Base-by-base conservation (phyloP, 257 asterid genomes). In the Plantago ovata region DNA sequence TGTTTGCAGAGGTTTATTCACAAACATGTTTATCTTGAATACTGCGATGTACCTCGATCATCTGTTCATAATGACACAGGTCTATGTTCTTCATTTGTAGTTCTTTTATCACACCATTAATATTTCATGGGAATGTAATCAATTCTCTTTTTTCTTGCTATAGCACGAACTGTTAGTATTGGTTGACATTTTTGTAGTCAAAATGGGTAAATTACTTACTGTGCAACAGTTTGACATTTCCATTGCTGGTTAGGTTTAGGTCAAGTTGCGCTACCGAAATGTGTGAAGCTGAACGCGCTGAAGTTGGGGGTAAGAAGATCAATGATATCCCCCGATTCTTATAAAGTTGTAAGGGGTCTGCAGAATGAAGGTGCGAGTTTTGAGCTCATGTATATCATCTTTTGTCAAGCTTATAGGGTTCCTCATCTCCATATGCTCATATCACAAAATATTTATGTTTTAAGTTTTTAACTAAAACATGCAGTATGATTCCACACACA, bases 221-320 rank as follows among this genome's bases (percentile, higher is more conserved):
- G 36, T 28, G 36, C 36, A 28, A 1, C 7, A 28, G 6, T 18
- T 53, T 72, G 63, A 69, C 54, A 58, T 48, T 69, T 56, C 51
- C 6, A 23, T 43, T 45, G 56, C 53, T 72, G 67, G 55, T 74
- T 23, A 71, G 67, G 55, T 74, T 23, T 56, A 80, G 95, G 82
- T 60, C 57, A 42, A 69, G 67, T 52, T 61, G 40, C 36, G 36
- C 36, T 67, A 60, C 71, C 87, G 22, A 80, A 76, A 56, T 86
- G 96, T 87, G 73, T 79, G 66, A 86, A 74, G 84, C 45, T 86
- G 73, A 76, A 84, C 76, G 73, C 97, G 0, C 71, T 77, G 76
- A 58, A 48, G 40, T 59, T 79, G 67, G 98, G 97, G 67, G 49
- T 93, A 63, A 54, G 65, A 38, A 61, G 63, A 58, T 80, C 84